A percentile compares a stretch with the other conserved stretches of the same genome.
Evolutionary conservation across 2,329 filamentous ascomycete genomes (phyloP).

Genomic region (Calonectria pauciramosa): DNA sequence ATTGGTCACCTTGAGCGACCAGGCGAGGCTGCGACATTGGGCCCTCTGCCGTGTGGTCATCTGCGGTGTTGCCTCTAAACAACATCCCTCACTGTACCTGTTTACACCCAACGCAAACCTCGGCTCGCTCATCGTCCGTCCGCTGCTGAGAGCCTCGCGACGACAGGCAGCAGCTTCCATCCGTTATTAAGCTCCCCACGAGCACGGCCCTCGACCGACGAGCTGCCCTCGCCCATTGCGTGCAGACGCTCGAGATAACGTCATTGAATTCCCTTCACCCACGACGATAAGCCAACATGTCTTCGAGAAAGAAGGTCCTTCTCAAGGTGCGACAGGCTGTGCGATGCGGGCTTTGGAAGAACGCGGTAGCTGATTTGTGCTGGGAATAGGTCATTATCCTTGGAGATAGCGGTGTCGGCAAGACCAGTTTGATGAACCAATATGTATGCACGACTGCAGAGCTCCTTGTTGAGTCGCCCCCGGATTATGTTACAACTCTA

Average conservation of each 20-base stretch:
- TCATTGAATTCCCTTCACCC: constrained; percentile 44
- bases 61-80: constrained; percentile 39
- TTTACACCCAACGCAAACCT: constrained; percentile 18
- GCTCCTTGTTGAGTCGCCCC: constrained; percentile 19
- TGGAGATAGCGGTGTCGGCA: constrained; percentile 98
- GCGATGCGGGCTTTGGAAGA: background rate
- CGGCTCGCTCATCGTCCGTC: background rate
- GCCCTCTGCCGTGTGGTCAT: constrained; percentile 38
- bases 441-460: constrained; percentile 78
- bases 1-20: constrained; percentile 43
- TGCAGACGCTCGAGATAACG: constrained; percentile 46
- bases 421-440: constrained; percentile 99
- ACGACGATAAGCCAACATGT: constrained; percentile 66
- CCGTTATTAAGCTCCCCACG: constrained; percentile 4
- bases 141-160: background rate
- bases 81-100: constrained; percentile 31
- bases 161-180: constrained; percentile 7
- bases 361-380: constrained; percentile 31
- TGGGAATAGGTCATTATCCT: constrained; percentile 91
- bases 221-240: constrained; percentile 32
- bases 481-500: constrained; percentile 26
- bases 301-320: constrained; percentile 90
- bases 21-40: constrained; percentile 47
- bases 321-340: constrained; percentile 75
- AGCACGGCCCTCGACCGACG: constrained; percentile 20